Conservation (phyloP, 2,329 filamentous ascomycete genomes). For the Diaporthe ampelina region DNA sequence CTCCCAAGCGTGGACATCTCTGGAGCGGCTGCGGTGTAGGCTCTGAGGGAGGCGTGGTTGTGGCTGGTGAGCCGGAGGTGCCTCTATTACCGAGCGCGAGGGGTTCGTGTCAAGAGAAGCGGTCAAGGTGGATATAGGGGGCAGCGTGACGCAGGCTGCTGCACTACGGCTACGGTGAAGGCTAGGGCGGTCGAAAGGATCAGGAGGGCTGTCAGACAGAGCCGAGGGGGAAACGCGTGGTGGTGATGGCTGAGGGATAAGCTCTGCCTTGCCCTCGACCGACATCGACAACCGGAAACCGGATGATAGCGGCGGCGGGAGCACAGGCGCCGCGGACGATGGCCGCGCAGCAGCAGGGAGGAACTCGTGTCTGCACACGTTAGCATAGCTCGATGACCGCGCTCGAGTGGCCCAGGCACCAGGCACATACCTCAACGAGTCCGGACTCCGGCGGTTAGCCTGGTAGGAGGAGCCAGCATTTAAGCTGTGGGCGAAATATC, state of each 20-base stretch:
- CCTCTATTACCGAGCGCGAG: constrained; percentile 27
- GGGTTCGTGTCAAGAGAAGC: constrained; percentile 51
- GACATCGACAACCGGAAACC: constrained; percentile 85
- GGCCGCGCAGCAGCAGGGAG: constrained; percentile 59
- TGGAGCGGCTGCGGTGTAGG: constrained; percentile 79
- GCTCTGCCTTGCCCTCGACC: constrained; percentile 90
- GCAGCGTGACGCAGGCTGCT: constrained; percentile 69
- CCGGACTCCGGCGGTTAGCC: constrained; percentile 58
- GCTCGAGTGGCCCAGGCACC: not conserved
- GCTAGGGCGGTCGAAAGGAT: constrained; percentile 63
- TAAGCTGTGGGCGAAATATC: constrained; percentile 71
- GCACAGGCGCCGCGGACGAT: constrained; percentile 56
- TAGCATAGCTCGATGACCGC: constrained; percentile 32
- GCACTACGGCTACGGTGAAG: constrained; percentile 81
- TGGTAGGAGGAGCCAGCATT: constrained; percentile 67
- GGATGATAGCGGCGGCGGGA: constrained; percentile 59
- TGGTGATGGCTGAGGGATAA: constrained; percentile 76
- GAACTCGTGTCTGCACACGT: constrained; percentile 56
- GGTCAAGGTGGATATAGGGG: constrained; percentile 67
- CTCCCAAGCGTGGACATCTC: constrained; percentile 91
- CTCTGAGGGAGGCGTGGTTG: constrained; percentile 62
- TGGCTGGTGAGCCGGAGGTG: constrained; percentile 50
- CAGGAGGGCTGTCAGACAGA: constrained; percentile 52
- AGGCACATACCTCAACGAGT: constrained; percentile 60
- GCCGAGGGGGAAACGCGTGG: constrained; percentile 56